Conservation (phyloP, 208 protist genomes). For the Leishmania aethiopica region DNA sequence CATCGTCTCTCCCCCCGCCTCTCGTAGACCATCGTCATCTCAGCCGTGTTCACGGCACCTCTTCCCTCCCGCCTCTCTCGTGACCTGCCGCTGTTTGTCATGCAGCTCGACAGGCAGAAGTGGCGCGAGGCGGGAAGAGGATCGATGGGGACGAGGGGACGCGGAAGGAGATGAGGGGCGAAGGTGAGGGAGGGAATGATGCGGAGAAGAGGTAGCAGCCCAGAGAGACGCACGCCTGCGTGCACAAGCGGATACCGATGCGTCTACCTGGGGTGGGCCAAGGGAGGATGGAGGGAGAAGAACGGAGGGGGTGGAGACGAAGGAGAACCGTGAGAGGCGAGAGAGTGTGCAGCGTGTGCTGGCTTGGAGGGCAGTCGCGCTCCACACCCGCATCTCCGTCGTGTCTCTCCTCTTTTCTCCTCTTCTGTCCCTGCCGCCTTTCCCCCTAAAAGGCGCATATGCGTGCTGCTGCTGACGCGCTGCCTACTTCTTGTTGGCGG, state of each 20-base stretch:
- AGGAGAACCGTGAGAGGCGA: no score
- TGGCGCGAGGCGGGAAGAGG: no score
- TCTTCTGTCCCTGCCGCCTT: no score
- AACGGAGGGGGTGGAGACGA: no score
- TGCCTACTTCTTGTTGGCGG: conserved; percentile 40
- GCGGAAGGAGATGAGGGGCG: neutral
- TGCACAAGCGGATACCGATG: neutral
- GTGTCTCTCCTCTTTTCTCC: no score
- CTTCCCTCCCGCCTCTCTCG: no score
- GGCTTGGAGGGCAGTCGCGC: no score
- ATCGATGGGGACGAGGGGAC: neutral
- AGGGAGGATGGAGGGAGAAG: no score
- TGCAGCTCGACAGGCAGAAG: no score
- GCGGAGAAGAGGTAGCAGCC: neutral
- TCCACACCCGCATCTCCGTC: no score
- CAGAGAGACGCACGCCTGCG: neutral
- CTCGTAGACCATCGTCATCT: conserved; percentile 85
- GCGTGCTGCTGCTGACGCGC: neutral
- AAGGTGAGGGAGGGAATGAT: neutral
- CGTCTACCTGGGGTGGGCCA: neutral
- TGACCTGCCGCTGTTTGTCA: no score
- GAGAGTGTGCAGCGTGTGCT: no score
- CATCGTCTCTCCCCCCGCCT: conserved; percentile 45
- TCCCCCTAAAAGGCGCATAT: neutral
- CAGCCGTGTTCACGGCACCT: conserved; percentile 52